These are phyloP conservation scores for Neoscytalidium dimidiatum DNA, from an alignment of 2,329 filamentous ascomycete species.

Conservation along the genomic window DNA sequence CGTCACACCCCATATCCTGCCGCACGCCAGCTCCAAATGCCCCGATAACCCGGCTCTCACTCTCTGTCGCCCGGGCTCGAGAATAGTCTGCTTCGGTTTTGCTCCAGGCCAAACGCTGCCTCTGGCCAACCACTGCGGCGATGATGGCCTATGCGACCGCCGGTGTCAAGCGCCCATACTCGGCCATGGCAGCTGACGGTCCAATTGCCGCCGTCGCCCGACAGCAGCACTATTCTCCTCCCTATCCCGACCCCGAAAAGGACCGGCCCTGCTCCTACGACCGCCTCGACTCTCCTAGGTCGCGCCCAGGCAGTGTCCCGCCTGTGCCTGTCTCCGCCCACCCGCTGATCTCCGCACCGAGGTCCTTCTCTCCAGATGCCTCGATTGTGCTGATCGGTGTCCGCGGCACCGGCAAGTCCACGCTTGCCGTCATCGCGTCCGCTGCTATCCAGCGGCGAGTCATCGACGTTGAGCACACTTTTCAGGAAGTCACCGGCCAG, in stretches of 20 bases:
- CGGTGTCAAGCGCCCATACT: constrained; percentile 27
- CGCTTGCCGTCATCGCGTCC: constrained; percentile 73
- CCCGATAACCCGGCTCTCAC: not conserved
- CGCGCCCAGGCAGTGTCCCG: constrained; percentile 1
- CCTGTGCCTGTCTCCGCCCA: not conserved
- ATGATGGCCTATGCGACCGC: constrained; percentile 32
- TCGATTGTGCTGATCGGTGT: constrained; percentile 75
- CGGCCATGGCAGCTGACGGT: constrained; percentile 7
- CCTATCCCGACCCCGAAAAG: not conserved
- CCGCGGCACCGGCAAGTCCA: constrained; percentile 74
- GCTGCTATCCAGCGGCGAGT: constrained; percentile 69
- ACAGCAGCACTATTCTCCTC: not conserved
- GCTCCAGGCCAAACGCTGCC: too few relatives aligned
- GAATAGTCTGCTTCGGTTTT: not conserved
- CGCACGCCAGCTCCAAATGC: not conserved
- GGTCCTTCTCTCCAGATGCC: constrained; percentile 59
- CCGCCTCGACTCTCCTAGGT: constrained; percentile 1
- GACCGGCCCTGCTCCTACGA: not conserved
- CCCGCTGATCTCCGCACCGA: constrained; percentile 25
- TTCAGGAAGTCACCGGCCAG: constrained; percentile 64
- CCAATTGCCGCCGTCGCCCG: not conserved
- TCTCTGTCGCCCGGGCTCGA: not conserved
- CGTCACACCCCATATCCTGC: not conserved
- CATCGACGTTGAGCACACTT: constrained; percentile 68
- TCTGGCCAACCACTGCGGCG: too few relatives aligned